Evolutionary conservation across 805 yeast genomes (phyloP), one percentile per base, ranked within the genome.

Genomic region (Cyberlindnera maritima): DNA sequence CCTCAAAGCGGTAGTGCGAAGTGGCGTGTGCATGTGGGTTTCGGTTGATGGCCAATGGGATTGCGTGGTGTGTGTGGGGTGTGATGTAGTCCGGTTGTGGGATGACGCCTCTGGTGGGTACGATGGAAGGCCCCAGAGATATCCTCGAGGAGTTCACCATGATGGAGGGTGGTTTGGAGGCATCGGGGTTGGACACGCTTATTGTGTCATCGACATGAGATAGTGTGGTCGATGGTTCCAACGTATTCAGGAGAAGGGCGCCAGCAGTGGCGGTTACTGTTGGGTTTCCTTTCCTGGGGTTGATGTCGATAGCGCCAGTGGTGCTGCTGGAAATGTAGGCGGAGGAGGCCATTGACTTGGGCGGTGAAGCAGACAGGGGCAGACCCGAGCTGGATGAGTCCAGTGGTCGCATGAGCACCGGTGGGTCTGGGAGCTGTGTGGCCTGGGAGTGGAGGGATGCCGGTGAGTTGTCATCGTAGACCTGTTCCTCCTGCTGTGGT

Each of bases 1-100:
- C 62, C 14, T 68, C 71, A 38, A 59, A 54, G 20, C 65, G 52
- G 40, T 55, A 48, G 14, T 57, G 52, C 20, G 54, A 46, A 3
- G 45, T 26, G 15, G 47, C 34, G 11, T 37, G 46, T 2, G 48
- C 43, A n/a, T 39, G 47, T 4, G 50, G 49, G 15, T 44, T 44
- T 1, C 57, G 32, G 35, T 51, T 54, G 19, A 52, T 56, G 4
- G 59, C 50, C 14, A 58, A 51, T 3, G 61, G 58, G 6, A 48
- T 48, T 1, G 48, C 15, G 14, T 32, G 52, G 26, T 15, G 39
- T 50, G 33, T 42, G 36, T 48, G n/a, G 47, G 51, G n/a, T 36
- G 25, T 37, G n/a, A 14, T 26, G n/a, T 37, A 41, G 52, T 32
- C 51, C 39, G 5, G 46, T 48, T 5, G 23, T 26, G 10, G 42